Percentiles rank a stretch among this genome's conserved stretches.
phyloP scores from a whole-genome alignment of 257 asterid species.

The Solanum pinnatisectum region DNA sequence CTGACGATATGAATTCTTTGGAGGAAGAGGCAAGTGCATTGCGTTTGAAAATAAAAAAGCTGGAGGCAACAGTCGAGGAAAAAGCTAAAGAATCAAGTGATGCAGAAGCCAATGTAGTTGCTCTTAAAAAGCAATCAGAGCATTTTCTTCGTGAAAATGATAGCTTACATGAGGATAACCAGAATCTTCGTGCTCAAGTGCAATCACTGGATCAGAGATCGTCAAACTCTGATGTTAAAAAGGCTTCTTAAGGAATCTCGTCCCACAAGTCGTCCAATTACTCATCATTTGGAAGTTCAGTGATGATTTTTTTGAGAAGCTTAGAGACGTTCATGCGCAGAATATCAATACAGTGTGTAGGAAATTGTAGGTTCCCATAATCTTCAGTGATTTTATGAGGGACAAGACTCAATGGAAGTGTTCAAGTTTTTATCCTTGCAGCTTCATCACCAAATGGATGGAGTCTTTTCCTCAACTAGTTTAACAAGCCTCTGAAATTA shows the following conservation, averaged over 20 bases:
- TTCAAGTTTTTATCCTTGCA: background rate
- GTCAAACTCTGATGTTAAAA: conserved; percentile 56
- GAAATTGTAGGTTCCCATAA: background rate
- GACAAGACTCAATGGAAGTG: background rate
- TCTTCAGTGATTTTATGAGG: background rate
- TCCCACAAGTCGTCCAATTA: background rate
- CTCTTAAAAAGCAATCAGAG: conserved; percentile 74
- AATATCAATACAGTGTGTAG: background rate
- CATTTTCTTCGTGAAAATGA: conserved; percentile 73
- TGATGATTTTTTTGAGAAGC: background rate
- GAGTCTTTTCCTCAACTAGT: background rate
- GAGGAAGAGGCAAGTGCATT: conserved; percentile 45
- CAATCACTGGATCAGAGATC: conserved; percentile 45
- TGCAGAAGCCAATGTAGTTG: conserved; percentile 63
- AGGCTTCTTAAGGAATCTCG: conserved; percentile 27
- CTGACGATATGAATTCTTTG: conserved; percentile 38
- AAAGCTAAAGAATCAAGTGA: conserved; percentile 42
- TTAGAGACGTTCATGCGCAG: background rate
- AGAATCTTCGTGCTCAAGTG: conserved; percentile 58
- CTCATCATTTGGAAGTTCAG: background rate
- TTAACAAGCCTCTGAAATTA: background rate
- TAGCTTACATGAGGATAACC: conserved; percentile 71
- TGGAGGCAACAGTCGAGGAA: conserved; percentile 47
- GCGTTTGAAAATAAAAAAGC: conserved; percentile 30
- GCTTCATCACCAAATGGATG: background rate